Evolutionary conservation across 2,329 filamentous ascomycete species (phyloP).

Genomic region (Phialocephala sp.): DNA sequence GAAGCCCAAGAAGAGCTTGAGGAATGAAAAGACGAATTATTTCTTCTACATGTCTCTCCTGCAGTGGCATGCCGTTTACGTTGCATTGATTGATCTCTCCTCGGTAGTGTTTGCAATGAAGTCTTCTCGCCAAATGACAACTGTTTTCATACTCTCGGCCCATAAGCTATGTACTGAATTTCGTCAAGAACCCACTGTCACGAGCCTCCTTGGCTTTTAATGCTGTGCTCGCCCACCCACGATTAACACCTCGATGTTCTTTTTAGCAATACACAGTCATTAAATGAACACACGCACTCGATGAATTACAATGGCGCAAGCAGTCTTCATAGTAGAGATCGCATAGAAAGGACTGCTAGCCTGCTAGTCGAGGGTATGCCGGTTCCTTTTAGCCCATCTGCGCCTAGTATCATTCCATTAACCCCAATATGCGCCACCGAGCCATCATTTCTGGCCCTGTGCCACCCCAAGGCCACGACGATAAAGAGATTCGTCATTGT

Average conservation of each 20-base stretch:
- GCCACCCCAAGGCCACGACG: background rate
- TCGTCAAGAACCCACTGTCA: background rate
- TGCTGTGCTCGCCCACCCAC: background rate
- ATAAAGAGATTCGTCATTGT: conserved; percentile 26
- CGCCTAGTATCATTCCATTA: conserved; percentile 6
- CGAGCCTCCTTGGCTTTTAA: background rate
- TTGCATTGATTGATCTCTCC: background rate
- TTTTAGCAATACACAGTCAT: conserved; percentile 27
- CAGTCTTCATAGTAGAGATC: background rate
- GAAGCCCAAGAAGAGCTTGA: background rate
- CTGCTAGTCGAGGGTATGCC: conserved; percentile 10
- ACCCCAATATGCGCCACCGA: conserved; percentile 9
- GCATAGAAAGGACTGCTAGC: background rate
- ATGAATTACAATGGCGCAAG: background rate
- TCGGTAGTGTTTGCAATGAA: background rate
- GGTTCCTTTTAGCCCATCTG: conserved; percentile 1
- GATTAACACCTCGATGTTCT: background rate
- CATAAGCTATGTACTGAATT: background rate
- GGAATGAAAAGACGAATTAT: background rate
- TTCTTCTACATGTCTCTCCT: background rate
- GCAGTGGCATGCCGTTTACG: background rate
- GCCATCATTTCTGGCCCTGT: conserved; percentile 9
- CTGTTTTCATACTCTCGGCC: background rate
- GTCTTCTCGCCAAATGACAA: background rate
- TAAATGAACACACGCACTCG: conserved; percentile 20